These are phyloP conservation scores for Emergomyces pasteurianus DNA, from an alignment of 2,329 filamentous ascomycete species.

Conservation along the genomic window DNA sequence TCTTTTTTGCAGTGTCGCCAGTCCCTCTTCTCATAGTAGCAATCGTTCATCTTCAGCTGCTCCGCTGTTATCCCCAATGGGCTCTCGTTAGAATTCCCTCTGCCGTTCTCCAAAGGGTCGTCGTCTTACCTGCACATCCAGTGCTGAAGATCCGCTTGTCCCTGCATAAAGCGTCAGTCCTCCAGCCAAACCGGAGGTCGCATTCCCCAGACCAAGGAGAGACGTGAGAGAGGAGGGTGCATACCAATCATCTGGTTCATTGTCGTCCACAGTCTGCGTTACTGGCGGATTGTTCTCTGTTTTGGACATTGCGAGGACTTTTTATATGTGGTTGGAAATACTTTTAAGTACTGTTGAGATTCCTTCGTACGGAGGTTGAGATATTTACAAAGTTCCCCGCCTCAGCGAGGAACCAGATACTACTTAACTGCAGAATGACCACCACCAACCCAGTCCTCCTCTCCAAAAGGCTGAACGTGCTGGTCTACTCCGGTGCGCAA, in stretches of 20 bases:
- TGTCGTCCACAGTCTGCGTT: slow-evolving; percentile 48
- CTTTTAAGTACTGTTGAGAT: neutral
- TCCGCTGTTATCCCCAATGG: slow-evolving; percentile 48
- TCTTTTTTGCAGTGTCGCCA: slow-evolving; percentile 83
- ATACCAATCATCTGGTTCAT: slow-evolving; percentile 94
- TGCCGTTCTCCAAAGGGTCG: neutral
- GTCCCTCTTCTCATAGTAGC: slow-evolving; percentile 91
- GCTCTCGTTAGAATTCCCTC: neutral
- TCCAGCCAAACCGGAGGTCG: neutral
- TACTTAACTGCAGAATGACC: slow-evolving; percentile 14
- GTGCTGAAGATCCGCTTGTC: slow-evolving; percentile 97
- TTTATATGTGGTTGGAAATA: neutral
- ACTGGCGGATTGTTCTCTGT: slow-evolving; percentile 33
- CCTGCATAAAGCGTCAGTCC: slow-evolving; percentile 42
- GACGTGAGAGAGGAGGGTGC: slow-evolving; percentile 16
- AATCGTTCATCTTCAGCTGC: slow-evolving; percentile 84
- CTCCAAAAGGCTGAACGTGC: slow-evolving; percentile 66
- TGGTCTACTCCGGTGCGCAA: slow-evolving; percentile 73
- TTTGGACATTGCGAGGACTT: slow-evolving; percentile 42
- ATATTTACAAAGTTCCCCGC: slow-evolving; percentile 2
- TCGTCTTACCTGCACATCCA: slow-evolving; percentile 64
- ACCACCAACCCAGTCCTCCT: slow-evolving; percentile 39
- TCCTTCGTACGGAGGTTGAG: neutral
- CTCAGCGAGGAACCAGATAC: neutral
- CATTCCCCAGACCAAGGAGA: slow-evolving; percentile 6